Conservation (phyloP, 2,329 filamentous ascomycete species). For the Neofusicoccum cordaticola region DNA sequence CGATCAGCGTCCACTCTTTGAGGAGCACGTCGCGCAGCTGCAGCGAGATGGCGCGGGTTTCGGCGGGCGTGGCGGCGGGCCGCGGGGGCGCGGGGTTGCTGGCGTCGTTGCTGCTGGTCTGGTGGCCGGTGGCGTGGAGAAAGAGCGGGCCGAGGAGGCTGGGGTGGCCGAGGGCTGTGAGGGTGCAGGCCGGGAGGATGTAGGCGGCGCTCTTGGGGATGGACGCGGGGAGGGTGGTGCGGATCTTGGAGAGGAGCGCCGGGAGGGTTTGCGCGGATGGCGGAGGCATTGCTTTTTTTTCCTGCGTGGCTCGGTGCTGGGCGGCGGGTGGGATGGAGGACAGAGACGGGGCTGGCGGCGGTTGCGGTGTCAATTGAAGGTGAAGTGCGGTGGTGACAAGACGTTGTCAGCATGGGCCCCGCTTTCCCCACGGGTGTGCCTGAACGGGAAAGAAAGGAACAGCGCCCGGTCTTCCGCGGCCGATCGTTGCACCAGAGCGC, state of each 20-base stretch:
- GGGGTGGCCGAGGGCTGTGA: conserved; percentile 10
- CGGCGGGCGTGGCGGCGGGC: neutral
- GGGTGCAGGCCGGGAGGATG: conserved; percentile 1
- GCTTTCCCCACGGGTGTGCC: neutral
- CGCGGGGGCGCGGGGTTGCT: neutral
- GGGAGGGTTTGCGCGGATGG: neutral
- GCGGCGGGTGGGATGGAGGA: neutral
- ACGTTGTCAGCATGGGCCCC: neutral
- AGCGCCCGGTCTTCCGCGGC: too few species aligned
- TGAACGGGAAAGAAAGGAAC: too few species aligned
- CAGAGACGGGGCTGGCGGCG: neutral
- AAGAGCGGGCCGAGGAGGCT: conserved; percentile 13
- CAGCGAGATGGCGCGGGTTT: neutral
- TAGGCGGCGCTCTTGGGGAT: conserved; percentile 7
- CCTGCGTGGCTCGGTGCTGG: too few species aligned
- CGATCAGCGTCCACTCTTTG: conserved; percentile 13
- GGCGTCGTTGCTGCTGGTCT: neutral
- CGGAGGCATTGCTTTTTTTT: neutral
- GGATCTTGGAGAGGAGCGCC: neutral
- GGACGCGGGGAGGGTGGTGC: neutral
- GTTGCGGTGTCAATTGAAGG: neutral
- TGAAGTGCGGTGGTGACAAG: neutral
- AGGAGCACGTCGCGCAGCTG: conserved; percentile 16
- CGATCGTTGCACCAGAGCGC: too few species aligned
- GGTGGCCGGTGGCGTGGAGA: neutral